Evolutionary conservation across 768 basidiomycete species (phyloP), one percentile per base, ranked within the genome.

Genomic region (Cystobasidium ongulense): DNA sequence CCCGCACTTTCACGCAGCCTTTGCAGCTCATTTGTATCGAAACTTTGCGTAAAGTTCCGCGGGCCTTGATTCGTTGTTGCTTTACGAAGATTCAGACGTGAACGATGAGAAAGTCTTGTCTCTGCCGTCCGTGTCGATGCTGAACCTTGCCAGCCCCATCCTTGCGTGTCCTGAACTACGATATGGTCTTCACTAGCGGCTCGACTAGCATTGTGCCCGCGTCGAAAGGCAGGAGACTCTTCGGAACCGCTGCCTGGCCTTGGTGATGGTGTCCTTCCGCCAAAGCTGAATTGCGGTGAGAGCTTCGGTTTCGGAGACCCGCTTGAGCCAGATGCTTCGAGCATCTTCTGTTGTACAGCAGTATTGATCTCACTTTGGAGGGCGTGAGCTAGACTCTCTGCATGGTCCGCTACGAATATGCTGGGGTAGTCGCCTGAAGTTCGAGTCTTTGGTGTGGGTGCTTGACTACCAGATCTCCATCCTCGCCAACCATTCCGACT

Each of bases 401-500:
- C 25, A 38, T 54, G 54, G 25, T 57, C 50, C 33, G 52, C 38
- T 27, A 38, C 41, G 31, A 25, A 27, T 10, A 43, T 43, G 25
- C 18, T 43, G 15, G 63, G 63, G 17, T 64, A 36, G 38, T 36
- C 25, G 31, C 33, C 46, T 29, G 68, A 52, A 3, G 53, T 27
- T 27, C 53, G 31, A 21, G 50, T 52, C 21, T 13, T 31, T 17
- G 68, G 68, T 2, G 68, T 71, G 7, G 27, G 8, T 17, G 68
- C 46, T 35, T 71, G 68, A 35, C 53, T 57, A 10, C 29, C 54
- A n/a, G 53, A 35, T 10, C 68, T 53, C 68, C 68, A 71, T 3
- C 68, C 68, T 36, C 68, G 10, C 68, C 68, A 71, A 38, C 68
- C 68, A 35, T 35, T 59, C 54, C 68, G 31, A 52, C 68, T 38